Conservation (phyloP, 176 grass and related monocot genomes). For the Oryza australiensis region DNA sequence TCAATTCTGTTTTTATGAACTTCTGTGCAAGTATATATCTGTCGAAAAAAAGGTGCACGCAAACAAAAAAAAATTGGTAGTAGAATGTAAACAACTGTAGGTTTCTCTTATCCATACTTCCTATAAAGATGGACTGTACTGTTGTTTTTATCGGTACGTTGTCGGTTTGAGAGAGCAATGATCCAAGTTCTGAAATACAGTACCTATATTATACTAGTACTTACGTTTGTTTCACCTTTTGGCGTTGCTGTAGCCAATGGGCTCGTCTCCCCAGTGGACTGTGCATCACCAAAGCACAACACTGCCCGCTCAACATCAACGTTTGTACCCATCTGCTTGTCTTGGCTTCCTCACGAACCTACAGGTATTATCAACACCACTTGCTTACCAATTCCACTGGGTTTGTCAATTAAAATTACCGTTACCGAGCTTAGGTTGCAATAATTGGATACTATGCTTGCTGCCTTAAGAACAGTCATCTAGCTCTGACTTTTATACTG, state of each 20-base stretch:
- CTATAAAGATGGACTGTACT: not conserved
- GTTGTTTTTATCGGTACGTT: not conserved
- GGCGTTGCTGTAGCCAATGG: conserved; percentile 49
- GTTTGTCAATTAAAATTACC: not conserved
- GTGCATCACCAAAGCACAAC: conserved; percentile 51
- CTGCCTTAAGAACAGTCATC: not conserved
- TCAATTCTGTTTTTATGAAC: not conserved
- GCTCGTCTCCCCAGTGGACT: conserved; percentile 48
- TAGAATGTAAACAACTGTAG: conserved; percentile 15
- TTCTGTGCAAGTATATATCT: not conserved
- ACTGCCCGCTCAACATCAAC: conserved; percentile 52
- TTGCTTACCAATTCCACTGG: not conserved
- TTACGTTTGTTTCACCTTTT: conserved; percentile 25
- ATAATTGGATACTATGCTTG: conserved; percentile 19
- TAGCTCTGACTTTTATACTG: not conserved
- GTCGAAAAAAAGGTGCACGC: not conserved
- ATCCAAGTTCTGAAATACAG: conserved; percentile 22
- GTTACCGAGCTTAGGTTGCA: not conserved
- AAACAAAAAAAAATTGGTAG: not conserved
- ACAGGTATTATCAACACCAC: conserved; percentile 43
- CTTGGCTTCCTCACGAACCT: conserved; percentile 56
- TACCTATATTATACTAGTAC: conserved; percentile 16
- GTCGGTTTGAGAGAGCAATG: conserved; percentile 39
- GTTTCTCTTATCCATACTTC: conserved; percentile 15
- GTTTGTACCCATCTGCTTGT: conserved; percentile 54